phyloP scores from a whole-genome alignment of 805 yeast species.

The Suhomyces kilbournensis region DNA sequence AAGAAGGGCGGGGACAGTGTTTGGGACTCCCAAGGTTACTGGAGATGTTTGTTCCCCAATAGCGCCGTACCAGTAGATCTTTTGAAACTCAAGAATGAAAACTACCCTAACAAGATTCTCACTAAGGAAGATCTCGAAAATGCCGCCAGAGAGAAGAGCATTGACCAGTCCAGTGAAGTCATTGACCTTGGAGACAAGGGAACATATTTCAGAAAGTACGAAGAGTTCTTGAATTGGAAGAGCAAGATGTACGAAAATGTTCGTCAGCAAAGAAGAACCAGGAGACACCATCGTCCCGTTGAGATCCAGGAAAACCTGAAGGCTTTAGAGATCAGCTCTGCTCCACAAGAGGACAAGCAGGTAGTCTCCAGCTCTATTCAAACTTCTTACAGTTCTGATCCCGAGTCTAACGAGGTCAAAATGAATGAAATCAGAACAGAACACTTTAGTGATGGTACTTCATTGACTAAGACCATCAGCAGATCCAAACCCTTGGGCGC shows the following conservation, averaged over 20 bases:
- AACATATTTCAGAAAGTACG: conserved; percentile 60
- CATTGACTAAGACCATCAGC: conserved; percentile 25
- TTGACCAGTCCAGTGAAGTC: conserved; percentile 11
- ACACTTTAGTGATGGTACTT: conserved; percentile 36
- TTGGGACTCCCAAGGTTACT: conserved; percentile 83
- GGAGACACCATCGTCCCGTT: neutral
- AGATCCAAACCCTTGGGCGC: conserved; percentile 35
- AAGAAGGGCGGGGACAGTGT: conserved; percentile 64
- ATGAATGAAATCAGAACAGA: conserved; percentile 33
- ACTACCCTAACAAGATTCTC: conserved; percentile 31
- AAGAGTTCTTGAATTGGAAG: conserved; percentile 67
- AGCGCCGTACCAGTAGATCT: conserved; percentile 31
- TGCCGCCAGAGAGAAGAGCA: conserved; percentile 13
- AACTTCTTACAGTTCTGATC: conserved; percentile 22
- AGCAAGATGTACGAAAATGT: conserved; percentile 48
- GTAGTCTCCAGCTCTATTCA: conserved; percentile 29
- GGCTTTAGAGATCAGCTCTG: neutral
- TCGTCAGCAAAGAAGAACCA: conserved; percentile 32
- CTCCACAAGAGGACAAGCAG: neutral
- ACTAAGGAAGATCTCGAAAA: conserved; percentile 60
- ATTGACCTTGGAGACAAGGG: conserved; percentile 51
- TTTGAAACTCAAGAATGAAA: conserved; percentile 23
- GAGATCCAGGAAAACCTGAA: neutral
- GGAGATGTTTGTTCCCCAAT: conserved; percentile 87
- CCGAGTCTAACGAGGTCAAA: conserved; percentile 27